These are phyloP conservation scores for Gnetum montanum DNA, from an alignment of 75 land plant species.

Conservation along the genomic window DNA sequence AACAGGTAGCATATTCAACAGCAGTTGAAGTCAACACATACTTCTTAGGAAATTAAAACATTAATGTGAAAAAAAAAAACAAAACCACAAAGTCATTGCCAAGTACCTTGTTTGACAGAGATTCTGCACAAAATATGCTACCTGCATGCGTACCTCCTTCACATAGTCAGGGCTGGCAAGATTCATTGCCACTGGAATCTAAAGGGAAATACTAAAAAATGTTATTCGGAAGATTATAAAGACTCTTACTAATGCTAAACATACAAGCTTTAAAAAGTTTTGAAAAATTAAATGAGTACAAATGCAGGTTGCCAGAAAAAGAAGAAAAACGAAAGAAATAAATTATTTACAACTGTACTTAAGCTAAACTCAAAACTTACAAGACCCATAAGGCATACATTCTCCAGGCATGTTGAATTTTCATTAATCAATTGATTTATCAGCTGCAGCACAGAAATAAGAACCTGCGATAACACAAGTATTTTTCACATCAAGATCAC, in stretches of 20 bases:
- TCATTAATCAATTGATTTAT: constrained; percentile 77
- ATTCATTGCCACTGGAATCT: constrained; percentile 79
- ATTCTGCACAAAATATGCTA: constrained; percentile 85
- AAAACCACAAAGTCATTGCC: not conserved
- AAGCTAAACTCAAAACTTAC: too few relatives aligned
- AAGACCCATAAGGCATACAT: constrained; percentile 90
- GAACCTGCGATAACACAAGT: constrained; percentile 41
- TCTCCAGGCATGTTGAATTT: constrained; percentile 70
- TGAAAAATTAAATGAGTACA: too few relatives aligned
- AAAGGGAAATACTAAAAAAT: too few relatives aligned
- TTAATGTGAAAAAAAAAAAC: not conserved
- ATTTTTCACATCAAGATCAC: not conserved
- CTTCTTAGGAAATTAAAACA: not conserved
- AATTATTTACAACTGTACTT: too few relatives aligned
- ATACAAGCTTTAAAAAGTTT: too few relatives aligned
- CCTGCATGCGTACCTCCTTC: constrained; percentile 86
- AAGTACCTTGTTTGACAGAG: constrained; percentile 79
- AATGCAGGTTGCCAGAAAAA: too few relatives aligned
- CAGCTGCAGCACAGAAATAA: constrained; percentile 68
- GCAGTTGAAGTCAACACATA: not conserved
- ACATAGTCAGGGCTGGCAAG: constrained; percentile 76
- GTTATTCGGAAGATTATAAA: too few relatives aligned
- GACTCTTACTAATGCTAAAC: too few relatives aligned
- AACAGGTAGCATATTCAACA: not conserved
- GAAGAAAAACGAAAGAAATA: not conserved